Base-by-base conservation (phyloP, 2,329 filamentous ascomycete genomes). In the Fusarium coffeatum region DNA sequence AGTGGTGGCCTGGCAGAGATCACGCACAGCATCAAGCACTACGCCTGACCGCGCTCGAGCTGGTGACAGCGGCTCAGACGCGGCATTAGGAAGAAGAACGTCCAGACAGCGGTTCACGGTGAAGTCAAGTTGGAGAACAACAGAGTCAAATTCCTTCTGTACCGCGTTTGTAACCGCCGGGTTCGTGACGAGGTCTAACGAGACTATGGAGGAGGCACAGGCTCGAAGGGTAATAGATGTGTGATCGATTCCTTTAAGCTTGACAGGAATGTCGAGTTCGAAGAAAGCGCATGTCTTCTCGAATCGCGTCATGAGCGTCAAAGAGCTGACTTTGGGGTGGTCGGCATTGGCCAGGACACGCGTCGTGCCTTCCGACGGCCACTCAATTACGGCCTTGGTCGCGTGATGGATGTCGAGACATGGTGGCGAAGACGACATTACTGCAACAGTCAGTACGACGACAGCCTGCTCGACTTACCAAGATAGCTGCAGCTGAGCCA, bases 1-100 rank as follows among this genome's bases (percentile, higher is more conserved):
- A 45, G 40, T 3, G 20, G 46, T 68, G n/a, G 30, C 55, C 22
- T 45, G 42, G 11, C 30, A 50, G 12, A 68, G 47, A 4, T 68
- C 58, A 32, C 64, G 64, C 13, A 68, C 32, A 11, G 66, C 64
- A 49, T 68, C 66, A 16, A 68, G 66, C 3, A 68, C 66, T 28
- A 22, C 16, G 13, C 64, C 66, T 13, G 59, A 59, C 27, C 40
- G 49, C 49, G 55, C 54, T 47, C 66, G 59, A 25, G 40, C 59
- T 8, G 64, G 54, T 41, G 32, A 49, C 18, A 56, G 5, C 3
- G 66, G 64, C 18, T 68, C 66, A 4, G 43, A n/a, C n/a, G 50
- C 59, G 12, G 48, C 40, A 6, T 32, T 45, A 2, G 66, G 64
- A 13, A 28, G 40, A 5, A 68, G 22, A 46, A 60, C 43, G 40